Evolutionary conservation across 495 filamentous ascomycete species (phyloP), one percentile per base, ranked within the genome.

Genomic region (Parmelia sp.): DNA sequence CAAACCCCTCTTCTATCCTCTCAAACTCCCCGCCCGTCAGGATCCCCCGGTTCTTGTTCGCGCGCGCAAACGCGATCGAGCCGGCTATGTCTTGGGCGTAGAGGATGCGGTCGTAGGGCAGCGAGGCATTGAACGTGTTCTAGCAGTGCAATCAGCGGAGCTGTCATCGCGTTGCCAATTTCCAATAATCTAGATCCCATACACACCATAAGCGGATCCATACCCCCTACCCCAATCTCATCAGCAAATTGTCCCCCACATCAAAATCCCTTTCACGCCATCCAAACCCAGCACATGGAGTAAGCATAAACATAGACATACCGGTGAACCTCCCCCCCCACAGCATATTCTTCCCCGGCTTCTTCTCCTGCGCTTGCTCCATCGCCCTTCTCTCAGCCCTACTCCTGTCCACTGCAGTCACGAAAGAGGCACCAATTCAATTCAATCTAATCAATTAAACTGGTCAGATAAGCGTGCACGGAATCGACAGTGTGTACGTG

Each of bases 281-380:
- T n/a, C n/a, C n/a, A n/a, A n/a, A n/a, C 45, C 25, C 5, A 29
- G 6, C 85, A 70, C 87, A 85, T 79, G 90, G 89, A 83, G 60
- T 29, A 27, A 37, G 60, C 23, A 47, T 29, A 60, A 58, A 58
- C 33, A 64, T 60, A 62, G 35, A 33, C 78, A 69, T 68, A 90
- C 88, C 84, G 67, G 86, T 92, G 74, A 92, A 92, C 60, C 90
- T 84, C 68, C 90, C 89, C 66, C 89, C 89, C 89, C 89, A 92
- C 66, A 92, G 83, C 49, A 53, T 53, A 31, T 53, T 53, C 82
- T 88, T 88, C 68, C 84, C 84, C 71, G 62, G 39, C 49, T 19
- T 31, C 49, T 53, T 29, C 49, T 17, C 27, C 49, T 53, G 45
- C 45, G 45, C 45, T 49, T 49, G 25, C 58, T 40, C 58, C 49